Conservation (phyloP, 139 green algal species). For the Haematococcus lacustris region DNA sequence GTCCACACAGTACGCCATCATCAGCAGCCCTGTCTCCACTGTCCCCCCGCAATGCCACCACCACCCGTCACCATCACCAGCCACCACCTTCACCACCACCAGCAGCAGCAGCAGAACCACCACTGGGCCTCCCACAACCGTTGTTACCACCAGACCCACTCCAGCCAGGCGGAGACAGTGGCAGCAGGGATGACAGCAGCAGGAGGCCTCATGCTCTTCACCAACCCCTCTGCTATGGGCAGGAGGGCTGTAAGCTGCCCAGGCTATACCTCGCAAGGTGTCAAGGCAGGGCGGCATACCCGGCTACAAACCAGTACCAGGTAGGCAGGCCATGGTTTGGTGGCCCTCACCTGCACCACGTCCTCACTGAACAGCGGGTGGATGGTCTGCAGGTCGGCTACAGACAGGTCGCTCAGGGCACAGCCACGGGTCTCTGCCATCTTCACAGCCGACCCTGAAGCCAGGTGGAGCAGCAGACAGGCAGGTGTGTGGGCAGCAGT, state of each 20-base stretch:
- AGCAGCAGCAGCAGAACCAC: not conserved
- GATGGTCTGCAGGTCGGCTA: conserved; percentile 74
- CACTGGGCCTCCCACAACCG: not conserved
- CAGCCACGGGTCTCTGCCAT: conserved; percentile 78
- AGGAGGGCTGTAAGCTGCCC: too few species aligned
- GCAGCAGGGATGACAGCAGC: too few species aligned
- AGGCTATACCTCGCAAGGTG: too few species aligned
- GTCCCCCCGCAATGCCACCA: not conserved
- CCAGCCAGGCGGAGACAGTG: not conserved
- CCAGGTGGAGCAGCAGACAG: too few species aligned
- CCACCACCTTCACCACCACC: not conserved
- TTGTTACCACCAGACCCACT: not conserved
- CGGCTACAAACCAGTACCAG: too few species aligned
- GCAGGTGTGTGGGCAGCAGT: not conserved
- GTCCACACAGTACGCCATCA: not conserved
- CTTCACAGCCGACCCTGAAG: conserved; percentile 79
- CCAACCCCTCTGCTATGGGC: too few species aligned
- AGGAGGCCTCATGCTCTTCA: too few species aligned
- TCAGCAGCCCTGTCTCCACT: not conserved
- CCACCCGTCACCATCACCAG: not conserved
- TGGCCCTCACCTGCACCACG: conserved; percentile 56
- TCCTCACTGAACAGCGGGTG: conserved; percentile 85
- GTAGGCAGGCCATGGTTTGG: not conserved
- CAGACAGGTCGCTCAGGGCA: conserved; percentile 65
- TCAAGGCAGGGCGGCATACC: too few species aligned